Conservation (phyloP, 208 protist species). For the Trypanosoma lewisi region DNA sequence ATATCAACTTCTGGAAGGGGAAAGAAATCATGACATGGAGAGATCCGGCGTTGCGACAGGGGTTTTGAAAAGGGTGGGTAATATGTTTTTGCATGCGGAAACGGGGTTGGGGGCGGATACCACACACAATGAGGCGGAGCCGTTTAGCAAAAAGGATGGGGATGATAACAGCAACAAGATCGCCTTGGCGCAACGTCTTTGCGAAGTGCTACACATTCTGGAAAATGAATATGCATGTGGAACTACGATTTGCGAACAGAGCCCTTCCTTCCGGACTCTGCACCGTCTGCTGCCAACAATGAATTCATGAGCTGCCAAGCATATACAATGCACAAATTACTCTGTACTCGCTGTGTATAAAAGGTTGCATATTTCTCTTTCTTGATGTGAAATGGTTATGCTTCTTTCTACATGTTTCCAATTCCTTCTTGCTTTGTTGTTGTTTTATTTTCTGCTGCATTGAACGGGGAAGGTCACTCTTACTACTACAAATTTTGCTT, state of each 20-base stretch:
- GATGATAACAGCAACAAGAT: not conserved
- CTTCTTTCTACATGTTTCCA: no score
- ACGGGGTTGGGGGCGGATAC: not conserved
- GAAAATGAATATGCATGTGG: conserved; percentile 15
- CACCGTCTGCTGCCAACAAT: conserved; percentile 9
- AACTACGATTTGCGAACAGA: conserved; percentile 4
- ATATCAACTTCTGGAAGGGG: conserved; percentile 14
- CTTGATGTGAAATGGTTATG: no score
- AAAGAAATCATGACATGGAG: not conserved
- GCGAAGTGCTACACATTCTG: conserved; percentile 12
- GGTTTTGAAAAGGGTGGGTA: not conserved
- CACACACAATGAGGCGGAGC: not conserved
- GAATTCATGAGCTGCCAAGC: not conserved
- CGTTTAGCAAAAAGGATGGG: no score
- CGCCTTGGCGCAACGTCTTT: conserved; percentile 5
- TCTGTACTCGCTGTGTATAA: no score
- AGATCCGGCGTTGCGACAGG: not conserved
- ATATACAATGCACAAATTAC: not conserved
- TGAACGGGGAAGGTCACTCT: no score
- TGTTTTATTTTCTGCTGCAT: no score
- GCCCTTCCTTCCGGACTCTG: conserved; percentile 21
- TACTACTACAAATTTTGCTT: no score
- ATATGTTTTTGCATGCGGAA: not conserved
- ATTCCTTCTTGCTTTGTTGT: no score
- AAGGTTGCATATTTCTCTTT: no score